Conservation (phyloP, 345 rosid genomes). For the Moricandia moricandioides region DNA sequence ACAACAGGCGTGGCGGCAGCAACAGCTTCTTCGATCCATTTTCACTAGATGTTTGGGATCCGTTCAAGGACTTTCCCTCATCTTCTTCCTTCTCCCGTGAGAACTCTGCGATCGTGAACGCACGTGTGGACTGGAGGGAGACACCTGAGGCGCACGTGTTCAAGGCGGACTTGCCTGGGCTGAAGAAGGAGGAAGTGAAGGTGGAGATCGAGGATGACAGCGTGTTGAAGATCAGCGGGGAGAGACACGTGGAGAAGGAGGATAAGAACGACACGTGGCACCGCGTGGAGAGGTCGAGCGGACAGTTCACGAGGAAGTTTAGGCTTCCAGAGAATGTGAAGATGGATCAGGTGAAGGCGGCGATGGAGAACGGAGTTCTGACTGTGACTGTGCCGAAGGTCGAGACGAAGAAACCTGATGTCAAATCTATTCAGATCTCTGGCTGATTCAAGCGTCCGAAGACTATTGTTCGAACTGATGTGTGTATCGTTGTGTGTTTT, state of each 20-base stretch:
- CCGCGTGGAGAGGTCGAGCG: constrained; percentile 31
- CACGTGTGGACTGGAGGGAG: constrained; percentile 40
- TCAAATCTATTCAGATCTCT: constrained; percentile 50
- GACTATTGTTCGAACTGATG: not conserved
- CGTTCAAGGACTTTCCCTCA: constrained; percentile 18
- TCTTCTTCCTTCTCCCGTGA: constrained; percentile 12
- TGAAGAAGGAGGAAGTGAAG: constrained; percentile 44
- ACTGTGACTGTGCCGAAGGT: constrained; percentile 48
- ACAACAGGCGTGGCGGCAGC: constrained; percentile 33
- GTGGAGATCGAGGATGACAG: constrained; percentile 44
- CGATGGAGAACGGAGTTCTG: constrained; percentile 56
- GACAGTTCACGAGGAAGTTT: constrained; percentile 34
- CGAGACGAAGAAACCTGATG: constrained; percentile 37
- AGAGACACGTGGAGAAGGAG: constrained; percentile 38
- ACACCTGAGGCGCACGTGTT: constrained; percentile 39
- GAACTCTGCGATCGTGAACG: constrained; percentile 25
- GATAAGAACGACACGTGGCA: constrained; percentile 41
- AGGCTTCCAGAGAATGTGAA: constrained; percentile 40
- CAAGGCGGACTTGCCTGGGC: constrained; percentile 32
- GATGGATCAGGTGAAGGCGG: constrained; percentile 46
- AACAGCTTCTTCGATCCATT: constrained; percentile 39
- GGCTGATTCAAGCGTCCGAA: constrained; percentile 15
- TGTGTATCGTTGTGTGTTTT: not conserved
- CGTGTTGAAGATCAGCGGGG: constrained; percentile 39
- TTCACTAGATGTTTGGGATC: constrained; percentile 31